Base-by-base conservation (phyloP, 2,329 filamentous ascomycete species). In the Neofusicoccum cordaticola region DNA sequence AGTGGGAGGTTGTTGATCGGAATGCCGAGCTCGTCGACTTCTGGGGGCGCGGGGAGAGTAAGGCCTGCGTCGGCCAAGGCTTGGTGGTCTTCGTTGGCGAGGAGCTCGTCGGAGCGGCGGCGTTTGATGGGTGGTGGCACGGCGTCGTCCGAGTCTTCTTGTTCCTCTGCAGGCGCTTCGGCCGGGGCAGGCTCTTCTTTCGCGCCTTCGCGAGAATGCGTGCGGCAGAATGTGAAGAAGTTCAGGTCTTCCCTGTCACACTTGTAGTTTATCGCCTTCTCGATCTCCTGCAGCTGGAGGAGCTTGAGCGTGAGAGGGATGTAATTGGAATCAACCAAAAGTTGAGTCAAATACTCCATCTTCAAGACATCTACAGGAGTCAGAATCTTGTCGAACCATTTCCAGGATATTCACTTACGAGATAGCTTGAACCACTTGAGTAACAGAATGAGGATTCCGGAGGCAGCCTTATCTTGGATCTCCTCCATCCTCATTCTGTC, bases 391-490 rank as follows among this genome's bases (percentile, higher is more conserved):
- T 4, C 2, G 37, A 39, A 12, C 37, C 2, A 15, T 15, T 39
- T 39, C 11, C 13, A 31, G 37, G 37, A 39, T 31, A n/a, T 45
- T 34, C 39, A 82, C 91, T 82, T 82, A 96, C 92, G 95, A 65
- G 93, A 97, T 62, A 96, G 82, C 75, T 97, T 96, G 71, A 98
- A 90, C 95, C 95, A 99, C 78, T 98, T 99, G 66, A 98, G 75
- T 50, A 98, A 79, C n/a, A 97, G 81, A 34, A 99, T 81, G 34
- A 99, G 80, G 63, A 93, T 90, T 0, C 91, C 93, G n/a, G 93
- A 95, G 22, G 97, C 89, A 0, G 94, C 94, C 77, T 98, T 98
- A 31, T 90, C 88, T 12, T 90, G 90, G 60, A 99, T 93, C 76
- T 99, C 95, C 64, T 94, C 87, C 15, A 87, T 88, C 57, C 96